phyloP scores from a whole-genome alignment of 176 grass and related monocot genomes.

The Aegilops sharonensis region DNA sequence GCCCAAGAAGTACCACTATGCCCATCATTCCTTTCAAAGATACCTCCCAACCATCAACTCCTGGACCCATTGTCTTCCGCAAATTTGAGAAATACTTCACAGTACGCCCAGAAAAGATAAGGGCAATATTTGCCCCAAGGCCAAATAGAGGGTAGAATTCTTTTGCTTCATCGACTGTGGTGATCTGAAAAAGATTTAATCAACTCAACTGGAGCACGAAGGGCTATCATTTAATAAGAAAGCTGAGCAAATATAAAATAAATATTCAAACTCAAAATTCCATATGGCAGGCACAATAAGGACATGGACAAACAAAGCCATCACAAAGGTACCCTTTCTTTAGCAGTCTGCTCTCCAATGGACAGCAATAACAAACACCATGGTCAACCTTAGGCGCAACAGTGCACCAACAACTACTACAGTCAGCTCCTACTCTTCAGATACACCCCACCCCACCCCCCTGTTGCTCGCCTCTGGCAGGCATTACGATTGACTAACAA shows the following conservation, averaged over 20 bases:
- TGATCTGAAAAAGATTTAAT: slow-evolving; percentile 56
- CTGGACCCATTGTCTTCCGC: slow-evolving; percentile 76
- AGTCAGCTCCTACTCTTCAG: neutral
- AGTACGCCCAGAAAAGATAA: slow-evolving; percentile 76
- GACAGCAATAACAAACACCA: neutral
- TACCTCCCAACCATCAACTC: slow-evolving; percentile 83
- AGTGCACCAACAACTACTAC: neutral
- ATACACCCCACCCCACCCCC: neutral
- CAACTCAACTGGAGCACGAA: neutral
- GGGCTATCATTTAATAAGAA: neutral
- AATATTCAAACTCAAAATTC: neutral
- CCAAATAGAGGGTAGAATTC: slow-evolving; percentile 94
- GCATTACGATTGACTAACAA: neutral
- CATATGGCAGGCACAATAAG: neutral
- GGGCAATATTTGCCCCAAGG: slow-evolving; percentile 81
- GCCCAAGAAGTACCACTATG: slow-evolving; percentile 76
- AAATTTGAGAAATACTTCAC: slow-evolving; percentile 95
- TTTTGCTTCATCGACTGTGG: slow-evolving; percentile 87
- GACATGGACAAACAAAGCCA: neutral
- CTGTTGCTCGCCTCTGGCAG: neutral
- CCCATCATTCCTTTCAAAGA: slow-evolving; percentile 97
- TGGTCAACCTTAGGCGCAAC: neutral
- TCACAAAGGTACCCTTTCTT: neutral
- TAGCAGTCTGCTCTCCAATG: neutral
- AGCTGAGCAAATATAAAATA: neutral